Conservation (phyloP, 148 eudicot genomes). For the Persicaria tinctoria region DNA sequence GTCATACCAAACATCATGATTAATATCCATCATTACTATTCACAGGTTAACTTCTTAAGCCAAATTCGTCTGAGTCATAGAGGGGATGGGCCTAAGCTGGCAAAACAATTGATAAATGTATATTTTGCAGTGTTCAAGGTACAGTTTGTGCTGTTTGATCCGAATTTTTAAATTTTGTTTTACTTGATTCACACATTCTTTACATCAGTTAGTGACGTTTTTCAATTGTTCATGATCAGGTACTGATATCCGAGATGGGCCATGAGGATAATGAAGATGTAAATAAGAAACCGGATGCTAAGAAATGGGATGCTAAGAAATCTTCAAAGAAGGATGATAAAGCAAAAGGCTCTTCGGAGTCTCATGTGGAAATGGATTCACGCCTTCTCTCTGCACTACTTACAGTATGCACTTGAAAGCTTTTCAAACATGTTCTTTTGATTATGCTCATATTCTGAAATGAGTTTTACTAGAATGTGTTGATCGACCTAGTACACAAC, state of each 20-base stretch:
- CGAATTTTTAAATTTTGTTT: not conserved
- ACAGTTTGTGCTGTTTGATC: not conserved
- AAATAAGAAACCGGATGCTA: conserved; percentile 25
- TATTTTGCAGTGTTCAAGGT: conserved; percentile 96
- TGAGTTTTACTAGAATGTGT: not conserved
- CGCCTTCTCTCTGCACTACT: conserved; percentile 75
- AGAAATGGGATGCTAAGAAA: conserved; percentile 26
- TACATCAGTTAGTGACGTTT: not conserved
- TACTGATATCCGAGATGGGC: conserved; percentile 67
- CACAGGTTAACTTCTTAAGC: conserved; percentile 77
- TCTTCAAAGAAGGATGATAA: conserved; percentile 38
- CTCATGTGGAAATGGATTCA: conserved; percentile 93
- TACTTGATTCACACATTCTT: not conserved
- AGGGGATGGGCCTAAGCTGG: conserved; percentile 85
- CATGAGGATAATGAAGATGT: conserved; percentile 23
- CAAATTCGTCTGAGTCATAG: conserved; percentile 70
- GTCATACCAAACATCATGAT: not conserved
- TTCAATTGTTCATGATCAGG: conserved; percentile 27
- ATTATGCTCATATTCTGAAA: not conserved
- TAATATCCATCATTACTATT: not conserved
- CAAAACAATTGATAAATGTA: conserved; percentile 83
- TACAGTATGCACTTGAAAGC: conserved; percentile 43
- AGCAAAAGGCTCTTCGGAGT: conserved; percentile 32
- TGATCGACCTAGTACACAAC: not conserved
- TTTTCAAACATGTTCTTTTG: too few species aligned